A percentile compares a stretch with the other conserved stretches of the same genome.
Evolutionary conservation across 2,329 filamentous ascomycete genomes (phyloP).

Genomic region (Phyllosticta capitalensis): DNA sequence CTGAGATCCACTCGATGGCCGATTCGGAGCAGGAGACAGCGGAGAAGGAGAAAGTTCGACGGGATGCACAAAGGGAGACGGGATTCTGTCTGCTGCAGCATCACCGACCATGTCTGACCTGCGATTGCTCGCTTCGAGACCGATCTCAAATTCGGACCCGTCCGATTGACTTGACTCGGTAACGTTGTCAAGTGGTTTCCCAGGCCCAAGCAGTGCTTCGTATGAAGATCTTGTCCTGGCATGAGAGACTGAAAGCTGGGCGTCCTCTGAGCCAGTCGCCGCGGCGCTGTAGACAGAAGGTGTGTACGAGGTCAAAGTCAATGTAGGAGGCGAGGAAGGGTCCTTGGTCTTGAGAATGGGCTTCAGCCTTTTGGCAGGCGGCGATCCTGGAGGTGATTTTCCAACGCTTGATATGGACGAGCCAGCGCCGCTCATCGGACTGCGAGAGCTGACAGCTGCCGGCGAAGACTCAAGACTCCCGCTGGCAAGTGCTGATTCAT

Average conservation of each 20-base stretch:
- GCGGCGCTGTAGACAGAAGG: conserved; percentile 1
- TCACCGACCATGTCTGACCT: background rate
- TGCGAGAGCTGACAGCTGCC: background rate
- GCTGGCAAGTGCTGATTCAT: background rate
- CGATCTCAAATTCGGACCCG: background rate
- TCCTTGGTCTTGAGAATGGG: background rate
- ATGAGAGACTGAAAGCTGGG: background rate
- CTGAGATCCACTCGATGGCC: background rate
- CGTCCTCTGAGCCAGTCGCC: background rate
- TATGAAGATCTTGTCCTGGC: background rate
- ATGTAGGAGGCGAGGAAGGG: background rate
- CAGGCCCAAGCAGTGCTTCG: background rate
- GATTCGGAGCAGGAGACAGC: background rate
- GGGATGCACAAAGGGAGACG: background rate
- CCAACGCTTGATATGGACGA: background rate
- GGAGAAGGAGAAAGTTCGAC: background rate
- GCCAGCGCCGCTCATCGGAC: background rate
- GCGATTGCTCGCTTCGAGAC: background rate
- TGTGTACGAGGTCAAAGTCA: background rate
- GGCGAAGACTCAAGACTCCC: background rate
- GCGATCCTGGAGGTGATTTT: background rate
- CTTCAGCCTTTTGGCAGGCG: background rate
- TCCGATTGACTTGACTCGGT: background rate
- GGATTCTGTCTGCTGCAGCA: background rate
- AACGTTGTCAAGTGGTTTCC: background rate